Base-by-base conservation (phyloP, 163 green algal genomes). In the Trebouxia gelatinosa region DNA sequence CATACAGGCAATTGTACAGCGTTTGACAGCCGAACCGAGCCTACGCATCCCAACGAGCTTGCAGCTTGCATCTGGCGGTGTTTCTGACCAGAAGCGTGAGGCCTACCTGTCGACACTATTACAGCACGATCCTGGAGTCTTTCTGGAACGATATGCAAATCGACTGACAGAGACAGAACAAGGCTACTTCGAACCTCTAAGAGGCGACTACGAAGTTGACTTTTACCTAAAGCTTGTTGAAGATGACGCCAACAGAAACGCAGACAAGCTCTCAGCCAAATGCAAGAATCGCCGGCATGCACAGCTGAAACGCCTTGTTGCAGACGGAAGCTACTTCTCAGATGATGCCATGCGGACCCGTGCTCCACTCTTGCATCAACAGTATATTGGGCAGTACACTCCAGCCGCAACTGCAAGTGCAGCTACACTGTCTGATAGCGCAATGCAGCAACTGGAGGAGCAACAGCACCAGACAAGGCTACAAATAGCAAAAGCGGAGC, bases 261-360 rank as follows among this genome's bases (percentile, higher is more conserved):
- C 13, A 74, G 54, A 7, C 32, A 29, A 59, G 35, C 62, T 50
- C 3, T 65, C 38, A 31, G n/a, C 29, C 9, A 65, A 29, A n/a
- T 21, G 7, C 28, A 78, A 82, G 57, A 92, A 92, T 80, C 78
- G 88, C 34, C 74, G 88, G 4, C 70, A 92, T 16, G 88, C 88
- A 0, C 68, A 85, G 31, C 78, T 86, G 32, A 74, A 83, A 34
- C 68, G 80, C 34, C 58, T 80, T 37, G 31, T 84, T 0, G 81
- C 77, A 0, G 77, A 78, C 11, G 83, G 88, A 1, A 78, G 80
- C 5, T 92, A 85, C 74, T 92, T 92, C 51, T 81, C 64, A 17
- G 77, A 88, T 16, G 83, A 85, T 5, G 78, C 81, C 6, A 92
- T 92, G 88, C 75, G 82, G 17, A 57, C 81, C 29, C 83, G 88